Evolutionary conservation across 2,329 filamentous ascomycete genomes (phyloP).

Genomic region (Metarhizium anisopliae): DNA sequence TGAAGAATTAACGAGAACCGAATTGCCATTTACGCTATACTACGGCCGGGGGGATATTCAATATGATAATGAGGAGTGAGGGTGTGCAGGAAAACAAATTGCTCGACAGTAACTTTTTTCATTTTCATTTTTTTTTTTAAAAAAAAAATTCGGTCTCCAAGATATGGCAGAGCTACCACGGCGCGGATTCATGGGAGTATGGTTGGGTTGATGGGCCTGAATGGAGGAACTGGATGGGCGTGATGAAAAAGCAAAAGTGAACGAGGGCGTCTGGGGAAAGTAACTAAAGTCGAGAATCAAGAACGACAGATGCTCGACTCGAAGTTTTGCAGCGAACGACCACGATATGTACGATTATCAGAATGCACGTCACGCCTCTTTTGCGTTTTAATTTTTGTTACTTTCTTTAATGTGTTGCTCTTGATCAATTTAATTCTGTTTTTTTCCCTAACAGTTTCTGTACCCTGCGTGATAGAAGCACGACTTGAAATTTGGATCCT

Average conservation of each 20-base stretch:
- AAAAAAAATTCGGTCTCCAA: not conserved
- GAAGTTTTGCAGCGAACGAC: not conserved
- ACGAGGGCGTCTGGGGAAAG: not conserved
- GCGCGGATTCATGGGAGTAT: not conserved
- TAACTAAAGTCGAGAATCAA: not conserved
- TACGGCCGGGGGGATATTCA: not conserved
- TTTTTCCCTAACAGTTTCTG: not conserved
- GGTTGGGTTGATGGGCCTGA: not conserved
- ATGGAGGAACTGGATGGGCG: not conserved
- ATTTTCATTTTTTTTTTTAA: not conserved
- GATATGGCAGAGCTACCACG: not conserved
- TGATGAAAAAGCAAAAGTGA: not conserved
- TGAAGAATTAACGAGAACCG: not conserved
- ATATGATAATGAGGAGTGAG: not conserved
- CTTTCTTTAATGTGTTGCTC: not conserved
- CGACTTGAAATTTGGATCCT: not conserved
- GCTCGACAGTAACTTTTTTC: not conserved
- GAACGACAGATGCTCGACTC: not conserved
- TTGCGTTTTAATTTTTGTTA: slow-evolving; percentile 1
- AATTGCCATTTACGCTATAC: not conserved
- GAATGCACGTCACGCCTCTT: not conserved
- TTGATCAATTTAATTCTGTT: not conserved
- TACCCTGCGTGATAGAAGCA: not conserved
- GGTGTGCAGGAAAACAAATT: not conserved
- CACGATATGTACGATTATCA: slow-evolving; percentile 1